phyloP scores from a whole-genome alignment of 306 rosid species.

The Vigna angularis region DNA sequence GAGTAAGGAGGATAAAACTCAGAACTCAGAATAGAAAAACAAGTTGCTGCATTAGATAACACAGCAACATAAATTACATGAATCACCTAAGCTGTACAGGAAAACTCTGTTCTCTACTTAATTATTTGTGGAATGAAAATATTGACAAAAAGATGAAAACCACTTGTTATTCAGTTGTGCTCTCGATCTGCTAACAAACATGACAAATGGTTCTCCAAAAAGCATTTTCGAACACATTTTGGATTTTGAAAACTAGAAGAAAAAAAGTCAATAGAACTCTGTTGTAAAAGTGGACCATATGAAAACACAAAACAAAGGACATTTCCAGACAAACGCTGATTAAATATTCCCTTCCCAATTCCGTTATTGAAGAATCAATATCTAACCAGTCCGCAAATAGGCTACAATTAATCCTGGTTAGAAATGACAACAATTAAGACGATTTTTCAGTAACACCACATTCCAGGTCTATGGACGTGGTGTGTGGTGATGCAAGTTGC shows the following conservation, averaged over 20 bases:
- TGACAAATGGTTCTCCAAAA: conserved; percentile 25
- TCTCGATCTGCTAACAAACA: conserved; percentile 18
- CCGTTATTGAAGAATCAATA: conserved; percentile 35
- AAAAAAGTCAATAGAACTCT: neutral
- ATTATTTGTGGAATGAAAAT: conserved; percentile 19
- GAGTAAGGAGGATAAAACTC: conserved; percentile 21
- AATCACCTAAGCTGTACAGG: conserved; percentile 5
- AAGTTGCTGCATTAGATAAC: neutral
- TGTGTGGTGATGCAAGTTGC: neutral
- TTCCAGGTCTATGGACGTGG: neutral
- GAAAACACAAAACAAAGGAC: conserved; percentile 18
- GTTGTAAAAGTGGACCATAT: neutral
- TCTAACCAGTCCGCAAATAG: neutral
- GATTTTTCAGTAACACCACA: neutral
- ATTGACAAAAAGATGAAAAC: conserved; percentile 18
- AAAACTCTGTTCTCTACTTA: conserved; percentile 18
- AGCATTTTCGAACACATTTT: conserved; percentile 16
- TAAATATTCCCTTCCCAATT: conserved; percentile 12
- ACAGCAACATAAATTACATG: conserved; percentile 16
- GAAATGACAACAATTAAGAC: neutral
- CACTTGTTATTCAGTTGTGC: conserved; percentile 10
- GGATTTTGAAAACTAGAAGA: conserved; percentile 20
- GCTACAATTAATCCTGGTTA: neutral
- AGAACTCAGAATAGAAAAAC: conserved; percentile 5
- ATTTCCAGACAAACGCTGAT: conserved; percentile 1